These are phyloP conservation scores for Theobroma grandiflorum DNA, from an alignment of 441 rosid species.

Conservation along the genomic window DNA sequence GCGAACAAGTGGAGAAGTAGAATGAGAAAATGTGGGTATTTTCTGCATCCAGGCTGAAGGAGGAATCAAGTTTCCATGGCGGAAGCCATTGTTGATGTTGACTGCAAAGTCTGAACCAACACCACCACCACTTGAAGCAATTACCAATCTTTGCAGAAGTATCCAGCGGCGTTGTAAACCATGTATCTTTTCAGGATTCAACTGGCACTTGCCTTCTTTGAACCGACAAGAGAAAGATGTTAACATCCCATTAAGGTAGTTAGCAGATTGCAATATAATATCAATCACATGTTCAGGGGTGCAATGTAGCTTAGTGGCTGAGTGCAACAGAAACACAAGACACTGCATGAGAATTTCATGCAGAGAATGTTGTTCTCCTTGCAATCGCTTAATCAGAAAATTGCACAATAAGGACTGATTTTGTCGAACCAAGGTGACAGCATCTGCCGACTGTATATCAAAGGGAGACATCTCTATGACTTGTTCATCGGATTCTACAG, in stretches of 20 bases:
- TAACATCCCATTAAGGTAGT: conserved; percentile 63
- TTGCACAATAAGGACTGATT: conserved; percentile 72
- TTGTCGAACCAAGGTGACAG: conserved; percentile 83
- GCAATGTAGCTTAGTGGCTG: conserved; percentile 74
- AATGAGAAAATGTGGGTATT: conserved; percentile 64
- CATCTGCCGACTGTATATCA: conserved; percentile 69
- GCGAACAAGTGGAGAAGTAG: conserved; percentile 73
- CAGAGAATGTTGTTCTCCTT: conserved; percentile 68
- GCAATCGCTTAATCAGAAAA: conserved; percentile 69
- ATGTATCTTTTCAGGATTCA: conserved; percentile 55
- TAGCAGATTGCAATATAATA: conserved; percentile 69
- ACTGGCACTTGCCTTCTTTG: conserved; percentile 58
- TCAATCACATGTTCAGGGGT: conserved; percentile 67
- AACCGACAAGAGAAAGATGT: conserved; percentile 53
- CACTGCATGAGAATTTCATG: conserved; percentile 83
- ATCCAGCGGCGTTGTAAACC: conserved; percentile 69
- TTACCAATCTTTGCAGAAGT: conserved; percentile 74
- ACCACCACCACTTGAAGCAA: conserved; percentile 74
- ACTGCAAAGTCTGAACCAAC: conserved; percentile 54
- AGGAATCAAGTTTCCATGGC: conserved; percentile 68
- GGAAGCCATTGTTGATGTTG: conserved; percentile 47
- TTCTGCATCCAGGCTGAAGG: conserved; percentile 75
- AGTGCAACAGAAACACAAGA: conserved; percentile 73
- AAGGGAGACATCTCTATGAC: conserved; percentile 56
- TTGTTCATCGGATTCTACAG: conserved; percentile 56